Percentiles rank a stretch among this genome's conserved stretches.
phyloP scores from a whole-genome alignment of 106 monocot genomes.

The Xerophyta viscosa region DNA sequence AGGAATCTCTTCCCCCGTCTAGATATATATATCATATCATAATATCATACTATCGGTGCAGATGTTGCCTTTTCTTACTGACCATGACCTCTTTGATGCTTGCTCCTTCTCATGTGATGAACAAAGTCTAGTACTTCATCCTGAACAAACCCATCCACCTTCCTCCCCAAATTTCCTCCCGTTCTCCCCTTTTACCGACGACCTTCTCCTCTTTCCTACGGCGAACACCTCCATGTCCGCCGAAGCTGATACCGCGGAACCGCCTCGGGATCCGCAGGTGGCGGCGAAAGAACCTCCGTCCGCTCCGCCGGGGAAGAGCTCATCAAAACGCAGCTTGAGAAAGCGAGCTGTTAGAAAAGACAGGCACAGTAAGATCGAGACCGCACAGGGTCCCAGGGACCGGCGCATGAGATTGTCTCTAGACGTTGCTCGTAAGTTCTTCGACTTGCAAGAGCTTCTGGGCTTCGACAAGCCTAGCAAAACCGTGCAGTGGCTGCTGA shows the following conservation, averaged over 20 bases:
- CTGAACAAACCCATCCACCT: neutral
- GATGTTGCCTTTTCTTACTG: neutral
- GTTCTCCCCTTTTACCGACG: neutral
- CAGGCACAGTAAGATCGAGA: conserved; percentile 77
- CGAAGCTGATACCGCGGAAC: neutral
- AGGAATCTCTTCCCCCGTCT: neutral
- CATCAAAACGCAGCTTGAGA: neutral
- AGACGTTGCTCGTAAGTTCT: conserved; percentile 62
- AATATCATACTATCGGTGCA: neutral
- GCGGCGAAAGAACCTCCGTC: neutral
- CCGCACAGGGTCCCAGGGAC: conserved; percentile 62
- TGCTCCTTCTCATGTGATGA: neutral
- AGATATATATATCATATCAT: neutral
- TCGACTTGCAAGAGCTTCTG: conserved; percentile 65
- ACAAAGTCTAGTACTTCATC: neutral
- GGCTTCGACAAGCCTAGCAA: conserved; percentile 79
- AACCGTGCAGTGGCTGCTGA: conserved; percentile 76
- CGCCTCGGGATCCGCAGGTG: neutral
- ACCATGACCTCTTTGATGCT: neutral
- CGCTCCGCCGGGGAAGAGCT: neutral
- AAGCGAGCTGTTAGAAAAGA: conserved; percentile 32
- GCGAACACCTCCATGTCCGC: neutral
- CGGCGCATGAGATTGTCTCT: conserved; percentile 71
- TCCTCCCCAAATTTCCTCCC: neutral
- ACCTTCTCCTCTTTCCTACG: conserved; percentile 9